These are phyloP conservation scores for Vigna radiata DNA, from an alignment of 306 rosid genomes.

Conservation along the genomic window DNA sequence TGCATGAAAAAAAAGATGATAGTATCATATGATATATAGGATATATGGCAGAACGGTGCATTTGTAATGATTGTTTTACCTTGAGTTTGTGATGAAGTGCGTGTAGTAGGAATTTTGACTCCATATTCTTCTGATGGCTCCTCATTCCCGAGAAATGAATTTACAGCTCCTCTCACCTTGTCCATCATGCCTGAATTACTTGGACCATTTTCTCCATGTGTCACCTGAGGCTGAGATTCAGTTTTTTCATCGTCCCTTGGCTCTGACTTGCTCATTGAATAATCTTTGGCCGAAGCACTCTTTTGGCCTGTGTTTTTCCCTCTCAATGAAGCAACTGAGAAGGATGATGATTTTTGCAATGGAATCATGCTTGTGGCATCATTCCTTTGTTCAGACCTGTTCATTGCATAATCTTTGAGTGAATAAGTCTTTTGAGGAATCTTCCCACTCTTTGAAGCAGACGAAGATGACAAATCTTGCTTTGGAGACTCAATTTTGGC, in stretches of 20 bases:
- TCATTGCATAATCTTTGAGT: background rate
- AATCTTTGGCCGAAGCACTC: conserved; percentile 67
- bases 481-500: background rate
- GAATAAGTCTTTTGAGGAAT: too few species aligned
- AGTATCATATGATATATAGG: background rate
- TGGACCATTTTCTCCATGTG: conserved; percentile 55
- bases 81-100: conserved; percentile 50
- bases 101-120: conserved; percentile 43
- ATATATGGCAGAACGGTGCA: background rate
- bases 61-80: conserved; percentile 47
- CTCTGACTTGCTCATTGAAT: conserved; percentile 49
- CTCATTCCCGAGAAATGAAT: conserved; percentile 64
- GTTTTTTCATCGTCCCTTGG: conserved; percentile 69
- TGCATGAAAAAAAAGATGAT: conserved; percentile 2
- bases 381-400: background rate
- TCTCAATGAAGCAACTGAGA: background rate
- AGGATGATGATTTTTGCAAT: background rate
- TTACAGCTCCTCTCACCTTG: conserved; percentile 75
- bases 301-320: conserved; percentile 37
- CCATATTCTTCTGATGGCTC: conserved; percentile 48
- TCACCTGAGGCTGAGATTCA: conserved; percentile 55
- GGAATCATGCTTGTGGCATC: background rate
- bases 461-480: background rate
- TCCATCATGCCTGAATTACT: conserved; percentile 61
- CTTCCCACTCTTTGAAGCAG: background rate